Evolutionary conservation across 495 filamentous ascomycete genomes (phyloP), one percentile per base, ranked within the genome.

Genomic region (Trichoderma asperelloides): DNA sequence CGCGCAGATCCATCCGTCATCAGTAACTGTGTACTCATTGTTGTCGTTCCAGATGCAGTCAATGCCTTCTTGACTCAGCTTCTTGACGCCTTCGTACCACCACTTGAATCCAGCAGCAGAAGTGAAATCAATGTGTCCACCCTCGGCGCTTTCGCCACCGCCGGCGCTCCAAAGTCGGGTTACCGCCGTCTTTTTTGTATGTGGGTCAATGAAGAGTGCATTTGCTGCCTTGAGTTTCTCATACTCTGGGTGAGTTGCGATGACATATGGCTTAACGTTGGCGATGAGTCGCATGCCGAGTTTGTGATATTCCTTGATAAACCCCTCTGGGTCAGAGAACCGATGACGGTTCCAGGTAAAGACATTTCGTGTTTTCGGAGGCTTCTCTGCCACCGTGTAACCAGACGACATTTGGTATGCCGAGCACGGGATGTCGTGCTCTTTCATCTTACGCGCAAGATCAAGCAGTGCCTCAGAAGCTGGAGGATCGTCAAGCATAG

Each of bases 31-130:
- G 72, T 88, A 90, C 75, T 91, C 88, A 71, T 89, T 89, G 75
- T 91, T 91, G 74, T 91, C 88, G 69, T 89, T 91, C 88, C 88
- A 91, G 75, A 89, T 89, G 39, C 81, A 86, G 68, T 90, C 87
- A 66, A 91, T 86, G 21, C 87, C 87, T 23, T 79, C 76, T 33
- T 82, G 77, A 65, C 85, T 85, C 49, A 91, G 79, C 55, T 77
- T 81, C 66, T 84, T 79, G 13, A 87, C 82, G 8, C 87, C 87
- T 21, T 87, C 77, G 68, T 85, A 87, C 88, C 88, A 91, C 84
- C 86, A 91, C 25, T 85, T 75, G 73, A 86, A 88, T n/a, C 86
- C 85, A 18, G 78, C 79, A 64, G 78, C 74, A 1, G 86, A 88
- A 2, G 87, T 88, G 70, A 91, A 91, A 71, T 91, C 88, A 51